Conservation (phyloP, 371 early-diverging fungal species). For the Circinella minor region DNA sequence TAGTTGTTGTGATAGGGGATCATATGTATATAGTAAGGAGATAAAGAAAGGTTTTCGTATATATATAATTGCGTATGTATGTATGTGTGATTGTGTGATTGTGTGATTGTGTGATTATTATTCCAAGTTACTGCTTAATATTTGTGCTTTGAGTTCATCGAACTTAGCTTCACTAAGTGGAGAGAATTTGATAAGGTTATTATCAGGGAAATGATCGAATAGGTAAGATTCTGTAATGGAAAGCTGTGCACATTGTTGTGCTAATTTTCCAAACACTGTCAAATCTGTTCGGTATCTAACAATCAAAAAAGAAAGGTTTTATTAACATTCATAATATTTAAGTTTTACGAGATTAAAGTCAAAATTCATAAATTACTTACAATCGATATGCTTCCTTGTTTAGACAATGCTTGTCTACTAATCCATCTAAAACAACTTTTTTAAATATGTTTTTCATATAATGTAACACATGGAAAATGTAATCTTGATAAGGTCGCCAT, state of each 20-base stretch:
- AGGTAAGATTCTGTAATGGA: slow-evolving; percentile 75
- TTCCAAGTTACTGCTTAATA: slow-evolving; percentile 36
- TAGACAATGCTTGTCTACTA: slow-evolving; percentile 71
- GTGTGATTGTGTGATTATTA: not conserved
- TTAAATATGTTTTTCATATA: slow-evolving; percentile 88
- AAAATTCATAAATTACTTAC: slow-evolving; percentile 39
- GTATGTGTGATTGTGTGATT: not conserved
- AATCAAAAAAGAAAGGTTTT: not conserved
- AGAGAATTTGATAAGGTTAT: slow-evolving; percentile 65
- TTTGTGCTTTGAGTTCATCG: slow-evolving; percentile 55
- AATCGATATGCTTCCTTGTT: slow-evolving; percentile 78
- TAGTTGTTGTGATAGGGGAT: too few species aligned
- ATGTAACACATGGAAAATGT: slow-evolving; percentile 82
- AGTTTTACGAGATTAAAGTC: too few species aligned
- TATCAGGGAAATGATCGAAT: slow-evolving; percentile 64
- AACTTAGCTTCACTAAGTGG: slow-evolving; percentile 59
- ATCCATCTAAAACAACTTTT: slow-evolving; percentile 69
- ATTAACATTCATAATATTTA: too few species aligned
- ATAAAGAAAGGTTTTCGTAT: too few species aligned
- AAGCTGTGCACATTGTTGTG: slow-evolving; percentile 82
- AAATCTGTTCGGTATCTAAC: slow-evolving; percentile 68
- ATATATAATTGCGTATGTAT: not conserved
- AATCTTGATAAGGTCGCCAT: slow-evolving; percentile 85
- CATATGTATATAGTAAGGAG: too few species aligned
- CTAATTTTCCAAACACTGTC: slow-evolving; percentile 70